A percentile compares a stretch with the other conserved stretches of the same genome.
Conservation (phyloP, 1,284 basidiomycete species). For the Violaceomyces palustris region DNA sequence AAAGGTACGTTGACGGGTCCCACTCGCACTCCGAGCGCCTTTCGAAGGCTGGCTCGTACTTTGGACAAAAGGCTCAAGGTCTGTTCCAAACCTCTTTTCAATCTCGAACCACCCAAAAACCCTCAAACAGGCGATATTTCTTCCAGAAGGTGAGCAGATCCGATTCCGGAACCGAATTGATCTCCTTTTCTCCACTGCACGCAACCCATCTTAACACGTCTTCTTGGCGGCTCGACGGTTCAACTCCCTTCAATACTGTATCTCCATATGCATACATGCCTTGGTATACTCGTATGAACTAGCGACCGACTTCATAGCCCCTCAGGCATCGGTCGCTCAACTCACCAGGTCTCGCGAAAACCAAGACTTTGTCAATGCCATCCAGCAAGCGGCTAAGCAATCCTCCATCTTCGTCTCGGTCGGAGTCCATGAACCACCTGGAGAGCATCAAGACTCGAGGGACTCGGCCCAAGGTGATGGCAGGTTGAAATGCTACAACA, state of each 20-base stretch:
- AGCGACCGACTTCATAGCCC: constrained; percentile 58
- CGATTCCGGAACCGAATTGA: too few species aligned
- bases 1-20: background rate
- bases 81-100: background rate
- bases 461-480: constrained; percentile 15
- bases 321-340: constrained; percentile 39
- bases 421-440: constrained; percentile 56
- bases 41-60: too few species aligned
- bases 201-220: too few species aligned
- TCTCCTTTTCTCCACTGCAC: too few species aligned
- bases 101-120: background rate
- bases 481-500: constrained; percentile 55
- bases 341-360: constrained; percentile 44
- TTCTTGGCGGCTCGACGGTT: too few species aligned
- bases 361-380: constrained; percentile 47
- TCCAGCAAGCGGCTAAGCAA: constrained; percentile 53
- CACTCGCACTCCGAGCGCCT: too few species aligned
- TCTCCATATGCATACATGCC: too few species aligned
- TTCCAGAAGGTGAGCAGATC: constrained; percentile 12
- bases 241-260: too few species aligned
- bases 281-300: too few species aligned
- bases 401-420: constrained; percentile 54
- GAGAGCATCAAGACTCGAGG: constrained; percentile 39
- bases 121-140: constrained; percentile 6
- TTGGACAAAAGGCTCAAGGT: too few species aligned